Evolutionary conservation across 768 basidiomycete species (phyloP), one percentile per base, ranked within the genome.

Genomic region (Boletus vinaceobasis): DNA sequence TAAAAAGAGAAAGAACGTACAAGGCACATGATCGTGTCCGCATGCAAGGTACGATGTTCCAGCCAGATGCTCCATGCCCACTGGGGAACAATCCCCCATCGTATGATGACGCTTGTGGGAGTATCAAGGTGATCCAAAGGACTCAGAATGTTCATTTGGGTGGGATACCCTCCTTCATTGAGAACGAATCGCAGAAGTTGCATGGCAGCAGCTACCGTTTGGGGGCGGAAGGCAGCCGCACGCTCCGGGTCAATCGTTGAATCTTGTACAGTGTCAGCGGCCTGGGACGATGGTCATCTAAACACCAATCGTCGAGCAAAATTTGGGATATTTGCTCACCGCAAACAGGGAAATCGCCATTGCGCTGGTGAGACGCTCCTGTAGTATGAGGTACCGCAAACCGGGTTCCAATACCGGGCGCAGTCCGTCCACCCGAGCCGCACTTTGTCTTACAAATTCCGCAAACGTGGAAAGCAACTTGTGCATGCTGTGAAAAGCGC

Each of bases 11-110:
- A 36, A 21, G 32, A 15, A 64, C 78, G 61, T 60, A 87, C 87
- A 55, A 86, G 60, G 44, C 65, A 65, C 5, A 74, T 67, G 43
- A 87, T 73, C 29, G 70, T 71, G 50, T 86, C 85, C 2, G 77
- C 71, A 35, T 82, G 69, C 29, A 77, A 73, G 37, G 72, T 65
- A 21, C 81, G 76, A 54, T 73, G 71, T 60, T 88, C 86, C 44
- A 71, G 65, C 85, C 86, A 90, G 7, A 77, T 67, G 11, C 64
- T 69, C 87, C 89, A 91, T 50, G 74, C 75, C 87, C 88, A 89
- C 1, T 79, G 76, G 3, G 86, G 65, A 11, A 78, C 69, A 11
- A 74, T 58, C 31, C 82, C 80, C 82, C 84, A 88, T 56, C 71
- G 71, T n/a, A 87, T 50, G n/a, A 90, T 64, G 21, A 86, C 74